Percentiles rank a stretch among this genome's conserved stretches.
These are phyloP conservation scores for Petrea volubilis DNA, from an alignment of 257 asterid species.

Conservation along the genomic window DNA sequence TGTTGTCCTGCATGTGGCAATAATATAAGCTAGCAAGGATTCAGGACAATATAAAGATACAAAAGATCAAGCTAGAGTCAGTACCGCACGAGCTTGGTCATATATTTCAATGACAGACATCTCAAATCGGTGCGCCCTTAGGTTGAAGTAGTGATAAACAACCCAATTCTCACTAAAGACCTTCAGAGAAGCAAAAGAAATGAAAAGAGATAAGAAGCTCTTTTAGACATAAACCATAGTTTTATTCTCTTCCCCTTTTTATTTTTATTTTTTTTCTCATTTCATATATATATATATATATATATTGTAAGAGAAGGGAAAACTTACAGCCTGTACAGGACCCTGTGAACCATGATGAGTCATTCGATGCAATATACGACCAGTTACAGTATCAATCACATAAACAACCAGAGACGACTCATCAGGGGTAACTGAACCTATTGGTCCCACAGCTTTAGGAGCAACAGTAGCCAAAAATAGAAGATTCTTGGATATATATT, in stretches of 20 bases:
- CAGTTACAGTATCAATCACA: conserved; percentile 85
- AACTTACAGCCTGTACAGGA: conserved; percentile 87
- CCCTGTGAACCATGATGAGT: conserved; percentile 96
- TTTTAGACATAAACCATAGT: neutral
- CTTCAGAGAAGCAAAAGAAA: conserved; percentile 39
- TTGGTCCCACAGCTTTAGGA: conserved; percentile 81
- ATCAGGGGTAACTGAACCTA: conserved; percentile 92
- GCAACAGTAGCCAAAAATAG: conserved; percentile 87
- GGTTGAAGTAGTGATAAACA: conserved; percentile 96
- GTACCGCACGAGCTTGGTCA: conserved; percentile 96
- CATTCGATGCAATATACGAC: conserved; percentile 89
- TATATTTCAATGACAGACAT: conserved; percentile 98
- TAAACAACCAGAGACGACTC: conserved; percentile 83
- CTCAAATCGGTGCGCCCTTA: conserved; percentile 95
- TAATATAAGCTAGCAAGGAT: conserved; percentile 20
- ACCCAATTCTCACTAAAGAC: conserved; percentile 98
- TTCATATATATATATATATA: too few relatives aligned
- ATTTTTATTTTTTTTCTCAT: neutral
- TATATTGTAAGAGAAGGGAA: conserved; percentile 24
- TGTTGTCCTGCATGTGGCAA: conserved; percentile 71
- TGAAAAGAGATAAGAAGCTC: neutral
- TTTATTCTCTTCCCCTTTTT: neutral
- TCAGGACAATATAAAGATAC: neutral
- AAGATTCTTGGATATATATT: conserved; percentile 82
- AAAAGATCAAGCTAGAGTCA: conserved; percentile 31